These are phyloP conservation scores for Sporothrix pseudoabietina DNA, from an alignment of 2,329 filamentous ascomycete genomes.

Conservation along the genomic window DNA sequence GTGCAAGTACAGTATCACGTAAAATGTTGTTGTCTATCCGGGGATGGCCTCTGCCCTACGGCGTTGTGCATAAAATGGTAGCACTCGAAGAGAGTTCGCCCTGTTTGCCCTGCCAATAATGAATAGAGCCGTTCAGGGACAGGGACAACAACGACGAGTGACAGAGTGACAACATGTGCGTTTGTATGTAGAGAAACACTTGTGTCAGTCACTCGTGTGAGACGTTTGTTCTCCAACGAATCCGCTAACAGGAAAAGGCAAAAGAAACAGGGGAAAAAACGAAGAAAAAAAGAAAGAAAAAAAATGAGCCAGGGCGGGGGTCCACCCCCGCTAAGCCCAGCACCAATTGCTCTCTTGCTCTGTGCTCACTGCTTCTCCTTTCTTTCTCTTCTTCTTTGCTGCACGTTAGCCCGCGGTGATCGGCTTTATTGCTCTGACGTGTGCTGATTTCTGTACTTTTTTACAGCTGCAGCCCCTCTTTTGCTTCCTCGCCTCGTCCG, in stretches of 20 bases:
- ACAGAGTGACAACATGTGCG: not conserved
- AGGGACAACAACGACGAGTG: not conserved
- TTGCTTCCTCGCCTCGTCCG: not conserved
- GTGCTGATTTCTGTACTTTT: not conserved
- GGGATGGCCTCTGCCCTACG: not conserved
- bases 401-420: not conserved
- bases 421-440: not conserved
- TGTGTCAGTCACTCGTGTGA: not conserved
- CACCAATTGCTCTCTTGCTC: not conserved
- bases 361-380: not conserved
- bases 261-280: not conserved
- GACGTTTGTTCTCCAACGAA: constrained; percentile 13
- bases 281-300: not conserved
- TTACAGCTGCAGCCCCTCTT: not conserved
- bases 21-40: not conserved
- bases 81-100: not conserved
- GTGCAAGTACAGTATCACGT: not conserved
- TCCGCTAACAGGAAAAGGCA: constrained; percentile 18
- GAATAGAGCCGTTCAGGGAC: not conserved
- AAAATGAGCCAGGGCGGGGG: not conserved
- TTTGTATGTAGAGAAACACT: not conserved
- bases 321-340: not conserved
- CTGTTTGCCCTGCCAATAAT: not conserved
- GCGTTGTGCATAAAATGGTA: not conserved
- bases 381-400: not conserved